Percentiles rank a stretch among this genome's conserved stretches.
Conservation (phyloP, 2,329 filamentous ascomycete species). For the Dendrostoma leiphaemia region DNA sequence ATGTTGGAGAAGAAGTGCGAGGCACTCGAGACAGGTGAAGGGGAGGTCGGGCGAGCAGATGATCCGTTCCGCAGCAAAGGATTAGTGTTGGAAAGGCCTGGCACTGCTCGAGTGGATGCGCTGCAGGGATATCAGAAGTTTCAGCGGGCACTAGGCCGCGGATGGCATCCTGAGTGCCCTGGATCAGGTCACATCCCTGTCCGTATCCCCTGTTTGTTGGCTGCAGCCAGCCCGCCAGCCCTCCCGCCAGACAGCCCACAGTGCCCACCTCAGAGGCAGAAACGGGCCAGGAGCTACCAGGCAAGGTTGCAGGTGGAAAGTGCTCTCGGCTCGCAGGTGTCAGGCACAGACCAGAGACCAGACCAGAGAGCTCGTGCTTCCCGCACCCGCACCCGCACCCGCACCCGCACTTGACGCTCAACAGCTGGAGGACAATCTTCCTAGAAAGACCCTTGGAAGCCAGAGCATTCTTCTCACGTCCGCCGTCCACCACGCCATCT, state of each 20-base stretch:
- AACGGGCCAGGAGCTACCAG: background rate
- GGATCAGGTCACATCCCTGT: background rate
- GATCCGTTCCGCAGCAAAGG: background rate
- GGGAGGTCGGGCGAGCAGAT: constrained; percentile 1
- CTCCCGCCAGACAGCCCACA: background rate
- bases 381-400: no score
- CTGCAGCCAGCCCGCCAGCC: background rate
- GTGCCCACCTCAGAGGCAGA: background rate
- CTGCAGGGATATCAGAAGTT: background rate
- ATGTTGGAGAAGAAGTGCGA: no score
- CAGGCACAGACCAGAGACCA: background rate
- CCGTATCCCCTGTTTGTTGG: background rate
- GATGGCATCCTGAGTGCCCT: background rate
- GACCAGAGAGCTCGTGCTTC: no score
- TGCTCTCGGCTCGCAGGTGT: background rate
- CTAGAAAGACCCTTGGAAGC: no score
- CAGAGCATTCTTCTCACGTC: no score
- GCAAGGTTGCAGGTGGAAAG: background rate
- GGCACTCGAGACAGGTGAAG: background rate
- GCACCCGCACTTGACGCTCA: background rate
- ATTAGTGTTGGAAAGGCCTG: no score
- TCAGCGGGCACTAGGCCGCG: background rate
- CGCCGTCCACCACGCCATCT: background rate
- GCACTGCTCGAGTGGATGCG: background rate
- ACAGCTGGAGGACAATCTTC: no score